Evolutionary conservation across 2,329 filamentous ascomycete species (phyloP).

Genomic region (Penicillium sp.): DNA sequence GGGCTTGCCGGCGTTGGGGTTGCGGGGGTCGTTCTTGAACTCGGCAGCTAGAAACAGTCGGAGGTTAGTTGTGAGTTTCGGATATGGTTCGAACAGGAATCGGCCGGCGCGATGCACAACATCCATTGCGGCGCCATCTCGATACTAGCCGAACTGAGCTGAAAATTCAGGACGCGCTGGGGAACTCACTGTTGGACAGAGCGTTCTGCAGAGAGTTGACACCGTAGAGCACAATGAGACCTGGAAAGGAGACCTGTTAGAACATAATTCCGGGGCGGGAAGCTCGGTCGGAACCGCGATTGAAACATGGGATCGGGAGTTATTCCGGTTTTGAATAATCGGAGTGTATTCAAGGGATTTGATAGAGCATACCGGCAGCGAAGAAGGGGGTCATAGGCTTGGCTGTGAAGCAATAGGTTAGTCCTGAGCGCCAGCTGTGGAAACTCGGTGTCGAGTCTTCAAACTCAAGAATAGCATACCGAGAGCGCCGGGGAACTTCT

Average conservation of each 20-base stretch:
- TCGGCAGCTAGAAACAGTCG: conserved; percentile 67
- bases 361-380: conserved; percentile 73
- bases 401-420: conserved; percentile 58
- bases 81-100: not conserved
- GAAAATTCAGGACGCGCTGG: not conserved
- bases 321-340: not conserved
- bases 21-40: conserved; percentile 96
- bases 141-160: not conserved
- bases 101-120: not conserved
- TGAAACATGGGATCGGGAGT: not conserved
- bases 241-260: conserved; percentile 50
- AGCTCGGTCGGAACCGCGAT: not conserved
- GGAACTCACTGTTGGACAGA: conserved; percentile 73
- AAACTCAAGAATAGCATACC: conserved; percentile 56
- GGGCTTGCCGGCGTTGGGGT: conserved; percentile 50
- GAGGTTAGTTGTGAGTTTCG: conserved; percentile 21
- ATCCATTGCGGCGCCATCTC: not conserved
- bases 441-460: not conserved
- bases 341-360: not conserved
- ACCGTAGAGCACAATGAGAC: conserved; percentile 84
- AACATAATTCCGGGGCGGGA: conserved; percentile 9
- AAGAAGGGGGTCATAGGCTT: conserved; percentile 92
- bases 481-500: conserved; percentile 79
- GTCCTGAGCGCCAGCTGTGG: conserved; percentile 14
- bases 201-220: conserved; percentile 79